Percentiles rank a stretch among this genome's conserved stretches.
Evolutionary conservation across 1,139 yeast species (phyloP).

Genomic region (Lipomyces yarrowii): DNA sequence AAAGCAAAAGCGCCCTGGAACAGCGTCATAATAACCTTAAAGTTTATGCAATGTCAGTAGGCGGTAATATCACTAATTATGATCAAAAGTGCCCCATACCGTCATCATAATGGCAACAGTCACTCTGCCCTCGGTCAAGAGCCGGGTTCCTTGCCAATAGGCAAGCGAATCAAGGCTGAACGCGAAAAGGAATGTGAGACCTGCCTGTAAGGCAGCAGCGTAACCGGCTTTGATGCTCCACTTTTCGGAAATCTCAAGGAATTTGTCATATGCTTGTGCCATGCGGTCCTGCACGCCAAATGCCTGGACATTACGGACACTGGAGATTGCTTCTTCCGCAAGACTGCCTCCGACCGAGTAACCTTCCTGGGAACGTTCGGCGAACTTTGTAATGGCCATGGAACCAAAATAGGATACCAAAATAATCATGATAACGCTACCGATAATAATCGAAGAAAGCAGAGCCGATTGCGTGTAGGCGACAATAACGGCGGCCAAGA

Average conservation of each 20-base stretch:
- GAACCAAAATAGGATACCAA: conserved; percentile 36
- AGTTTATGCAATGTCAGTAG: conserved; percentile 1
- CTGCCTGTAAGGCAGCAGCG: conserved; percentile 41
- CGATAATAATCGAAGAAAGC: conserved; percentile 44
- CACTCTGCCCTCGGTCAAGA: conserved; percentile 40
- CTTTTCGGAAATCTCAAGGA: conserved; percentile 38
- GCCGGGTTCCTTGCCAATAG: conserved; percentile 47
- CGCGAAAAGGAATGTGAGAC: conserved; percentile 34
- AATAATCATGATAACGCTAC: conserved; percentile 45
- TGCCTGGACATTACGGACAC: conserved; percentile 49
- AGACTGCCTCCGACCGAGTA: conserved; percentile 46
- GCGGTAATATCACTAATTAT: conserved; percentile 42
- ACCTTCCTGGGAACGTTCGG: conserved; percentile 38
- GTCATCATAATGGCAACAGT: conserved; percentile 46
- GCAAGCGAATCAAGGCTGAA: conserved; percentile 43
- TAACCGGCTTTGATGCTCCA: conserved; percentile 40
- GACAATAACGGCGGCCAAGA: conserved; percentile 47
- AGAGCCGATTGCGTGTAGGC: conserved; percentile 47
- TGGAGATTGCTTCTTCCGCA: conserved; percentile 49
- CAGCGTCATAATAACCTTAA: conserved; percentile 33
- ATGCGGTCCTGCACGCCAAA: conserved; percentile 48
- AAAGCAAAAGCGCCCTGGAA: conserved; percentile 47
- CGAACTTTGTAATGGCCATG: conserved; percentile 38
- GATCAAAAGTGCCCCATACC: conserved; percentile 22
- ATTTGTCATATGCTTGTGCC: conserved; percentile 41